phyloP scores from a whole-genome alignment of 2,329 filamentous ascomycete genomes.

The Penicillium digitatum region DNA sequence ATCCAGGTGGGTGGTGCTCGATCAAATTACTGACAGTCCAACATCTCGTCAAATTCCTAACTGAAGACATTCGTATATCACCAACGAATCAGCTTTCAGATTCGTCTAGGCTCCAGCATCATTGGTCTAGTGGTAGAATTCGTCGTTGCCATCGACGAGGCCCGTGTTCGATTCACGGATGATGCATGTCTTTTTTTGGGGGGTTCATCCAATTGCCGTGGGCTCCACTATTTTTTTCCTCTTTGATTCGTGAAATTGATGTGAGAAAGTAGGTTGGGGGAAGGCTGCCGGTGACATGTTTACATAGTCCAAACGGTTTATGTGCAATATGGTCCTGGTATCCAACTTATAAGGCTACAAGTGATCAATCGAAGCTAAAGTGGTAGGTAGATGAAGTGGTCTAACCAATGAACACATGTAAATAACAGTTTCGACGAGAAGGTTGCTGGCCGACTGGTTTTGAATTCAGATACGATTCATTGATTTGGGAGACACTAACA shows the following conservation, averaged over 20 bases:
- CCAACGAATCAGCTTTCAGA: conserved; percentile 6
- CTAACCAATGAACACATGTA: background rate
- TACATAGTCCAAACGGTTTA: background rate
- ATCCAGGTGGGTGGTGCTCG: no score
- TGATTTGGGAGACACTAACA: background rate
- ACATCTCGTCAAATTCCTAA: no score
- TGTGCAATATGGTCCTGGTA: no score
- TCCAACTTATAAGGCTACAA: background rate
- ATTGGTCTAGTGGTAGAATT: conserved; percentile 47
- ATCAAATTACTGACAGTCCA: no score
- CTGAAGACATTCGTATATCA: background rate
- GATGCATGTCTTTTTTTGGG: conserved; percentile 16
- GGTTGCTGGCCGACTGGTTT: no score
- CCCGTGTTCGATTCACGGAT: conserved; percentile 48
- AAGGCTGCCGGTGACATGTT: background rate
- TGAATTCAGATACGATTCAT: no score
- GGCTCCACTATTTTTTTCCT: background rate
- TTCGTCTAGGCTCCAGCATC: conserved; percentile 26
- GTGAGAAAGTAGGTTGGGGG: background rate
- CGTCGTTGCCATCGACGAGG: conserved; percentile 47
- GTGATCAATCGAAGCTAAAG: background rate
- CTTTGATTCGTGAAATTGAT: background rate
- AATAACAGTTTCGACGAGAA: no score
- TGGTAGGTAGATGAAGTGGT: background rate
- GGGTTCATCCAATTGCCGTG: background rate